Conservation (phyloP, 768 basidiomycete genomes). For the Sarcodon sp. region DNA sequence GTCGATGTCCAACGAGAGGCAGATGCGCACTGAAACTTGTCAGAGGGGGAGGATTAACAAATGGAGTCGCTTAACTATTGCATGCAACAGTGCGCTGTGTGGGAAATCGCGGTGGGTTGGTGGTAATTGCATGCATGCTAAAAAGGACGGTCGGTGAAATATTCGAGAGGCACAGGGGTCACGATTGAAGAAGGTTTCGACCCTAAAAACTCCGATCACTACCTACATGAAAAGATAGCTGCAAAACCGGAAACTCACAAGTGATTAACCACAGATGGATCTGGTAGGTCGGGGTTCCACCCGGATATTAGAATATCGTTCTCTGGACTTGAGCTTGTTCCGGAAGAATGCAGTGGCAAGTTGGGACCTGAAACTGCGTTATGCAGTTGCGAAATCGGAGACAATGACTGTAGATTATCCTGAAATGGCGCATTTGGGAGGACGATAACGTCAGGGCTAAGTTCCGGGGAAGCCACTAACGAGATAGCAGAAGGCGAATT, state of each 20-base stretch:
- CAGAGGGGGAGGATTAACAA: slow-evolving; percentile 3
- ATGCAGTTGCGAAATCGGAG: slow-evolving; percentile 2
- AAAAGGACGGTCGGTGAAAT: slow-evolving; percentile 69
- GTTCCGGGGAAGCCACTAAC: not conserved
- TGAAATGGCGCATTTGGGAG: slow-evolving; percentile 14
- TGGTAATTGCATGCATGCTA: slow-evolving; percentile 67
- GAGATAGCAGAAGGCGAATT: not conserved
- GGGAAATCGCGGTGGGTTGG: slow-evolving; percentile 79
- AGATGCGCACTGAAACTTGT: slow-evolving; percentile 50
- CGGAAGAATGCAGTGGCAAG: slow-evolving; percentile 25
- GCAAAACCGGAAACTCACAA: slow-evolving; percentile 38
- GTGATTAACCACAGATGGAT: slow-evolving; percentile 58
- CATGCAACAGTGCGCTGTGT: slow-evolving; percentile 82
- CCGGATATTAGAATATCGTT: slow-evolving; percentile 62
- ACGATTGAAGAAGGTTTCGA: slow-evolving; percentile 80
- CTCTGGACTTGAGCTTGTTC: slow-evolving; percentile 34
- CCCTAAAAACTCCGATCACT: slow-evolving; percentile 25
- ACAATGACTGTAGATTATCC: slow-evolving; percentile 11
- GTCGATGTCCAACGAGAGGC: slow-evolving; percentile 77
- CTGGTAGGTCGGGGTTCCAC: slow-evolving; percentile 80
- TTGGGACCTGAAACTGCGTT: slow-evolving; percentile 21
- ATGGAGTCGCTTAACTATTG: slow-evolving; percentile 44
- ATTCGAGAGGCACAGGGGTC: slow-evolving; percentile 83
- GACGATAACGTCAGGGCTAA: slow-evolving; percentile 12
- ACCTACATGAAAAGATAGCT: not conserved